Conservation (phyloP, 257 asterid genomes). For the Parsonsia alboflavescens region DNA sequence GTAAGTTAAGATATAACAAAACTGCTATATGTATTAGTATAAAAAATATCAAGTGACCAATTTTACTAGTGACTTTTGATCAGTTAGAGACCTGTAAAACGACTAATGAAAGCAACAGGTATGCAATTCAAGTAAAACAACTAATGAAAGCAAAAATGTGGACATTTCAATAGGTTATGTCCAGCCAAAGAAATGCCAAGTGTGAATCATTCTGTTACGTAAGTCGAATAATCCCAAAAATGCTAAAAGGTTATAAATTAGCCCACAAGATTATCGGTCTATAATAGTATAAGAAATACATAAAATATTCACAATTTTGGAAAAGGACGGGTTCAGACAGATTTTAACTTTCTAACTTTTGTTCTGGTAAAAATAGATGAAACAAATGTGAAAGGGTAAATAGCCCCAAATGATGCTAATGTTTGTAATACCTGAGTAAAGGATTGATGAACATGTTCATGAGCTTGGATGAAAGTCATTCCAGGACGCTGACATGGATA, state of each 20-base stretch:
- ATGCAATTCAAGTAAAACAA: not conserved
- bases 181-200: not conserved
- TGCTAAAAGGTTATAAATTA: not conserved
- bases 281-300: not conserved
- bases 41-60: not conserved
- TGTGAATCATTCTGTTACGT: not conserved
- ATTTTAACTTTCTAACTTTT: not conserved
- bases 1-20: not conserved
- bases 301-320: not conserved
- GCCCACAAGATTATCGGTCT: not conserved
- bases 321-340: not conserved
- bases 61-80: not conserved
- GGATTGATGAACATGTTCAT: slow-evolving; percentile 74
- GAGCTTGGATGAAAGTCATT: slow-evolving; percentile 67
- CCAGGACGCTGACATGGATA: slow-evolving; percentile 88
- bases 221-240: not conserved
- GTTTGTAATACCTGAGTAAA: slow-evolving; percentile 67
- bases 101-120: not conserved
- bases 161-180: too few species aligned
- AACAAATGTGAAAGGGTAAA: not conserved
- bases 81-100: not conserved
- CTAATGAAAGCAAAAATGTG: not conserved
- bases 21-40: not conserved
- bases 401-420: not conserved
- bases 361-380: not conserved